Evolutionary conservation across 2,329 filamentous ascomycete species (phyloP).

Genomic region (Xylariaceae sp.): DNA sequence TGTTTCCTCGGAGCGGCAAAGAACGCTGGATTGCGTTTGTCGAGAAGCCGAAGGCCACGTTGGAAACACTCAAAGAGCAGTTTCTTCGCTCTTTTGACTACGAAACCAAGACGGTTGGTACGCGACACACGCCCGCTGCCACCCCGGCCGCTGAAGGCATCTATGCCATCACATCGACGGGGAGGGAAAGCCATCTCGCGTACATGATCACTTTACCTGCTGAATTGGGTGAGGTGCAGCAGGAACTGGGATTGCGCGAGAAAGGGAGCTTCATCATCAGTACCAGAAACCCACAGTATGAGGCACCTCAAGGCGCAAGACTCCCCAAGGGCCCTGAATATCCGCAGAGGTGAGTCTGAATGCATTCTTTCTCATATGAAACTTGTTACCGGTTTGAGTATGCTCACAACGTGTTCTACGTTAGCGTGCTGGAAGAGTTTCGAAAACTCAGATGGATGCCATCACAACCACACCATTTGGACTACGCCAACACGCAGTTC

Average conservation of each 20-base stretch:
- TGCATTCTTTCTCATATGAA: neutral
- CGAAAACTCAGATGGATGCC: constrained; percentile 67
- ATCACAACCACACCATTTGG: constrained; percentile 65
- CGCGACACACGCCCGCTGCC: constrained; percentile 62
- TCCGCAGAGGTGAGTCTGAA: constrained; percentile 55
- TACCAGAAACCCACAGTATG: constrained; percentile 71
- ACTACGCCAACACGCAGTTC: constrained; percentile 71
- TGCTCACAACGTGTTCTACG: constrained; percentile 1
- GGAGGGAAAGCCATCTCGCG: constrained; percentile 66
- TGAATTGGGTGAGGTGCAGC: constrained; percentile 65
- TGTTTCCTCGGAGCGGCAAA: constrained; percentile 60
- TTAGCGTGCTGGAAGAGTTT: constrained; percentile 66
- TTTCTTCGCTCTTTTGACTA: constrained; percentile 66
- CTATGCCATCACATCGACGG: constrained; percentile 72
- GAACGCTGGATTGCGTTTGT: constrained; percentile 80
- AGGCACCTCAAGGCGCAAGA: constrained; percentile 57
- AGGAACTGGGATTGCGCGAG: constrained; percentile 64
- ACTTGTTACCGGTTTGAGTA: neutral
- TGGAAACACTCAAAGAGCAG: constrained; percentile 64
- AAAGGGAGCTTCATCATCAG: constrained; percentile 74
- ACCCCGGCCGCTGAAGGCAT: constrained; percentile 78
- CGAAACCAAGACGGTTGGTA: constrained; percentile 68
- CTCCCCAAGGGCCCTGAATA: constrained; percentile 64
- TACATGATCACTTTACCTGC: constrained; percentile 74
- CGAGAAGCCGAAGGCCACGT: constrained; percentile 62